Percentiles rank a stretch among this genome's conserved stretches.
Conservation (phyloP, 352 stramenopile species). For the Plasmopara viticola region DNA sequence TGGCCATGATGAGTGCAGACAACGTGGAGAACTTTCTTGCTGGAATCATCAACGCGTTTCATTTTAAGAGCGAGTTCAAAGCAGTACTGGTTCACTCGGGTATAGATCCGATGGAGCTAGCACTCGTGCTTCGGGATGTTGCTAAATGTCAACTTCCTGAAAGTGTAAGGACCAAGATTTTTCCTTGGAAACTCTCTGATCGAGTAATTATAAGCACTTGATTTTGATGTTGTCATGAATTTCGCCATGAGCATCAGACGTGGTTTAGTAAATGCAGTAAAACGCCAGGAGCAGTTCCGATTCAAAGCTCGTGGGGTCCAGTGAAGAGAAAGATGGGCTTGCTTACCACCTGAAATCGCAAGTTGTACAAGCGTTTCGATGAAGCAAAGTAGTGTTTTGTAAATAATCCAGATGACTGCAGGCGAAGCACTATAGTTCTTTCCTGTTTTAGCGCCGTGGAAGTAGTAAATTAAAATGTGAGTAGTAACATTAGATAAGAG, state of each 20-base stretch:
- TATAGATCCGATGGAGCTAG: slow-evolving; percentile 13
- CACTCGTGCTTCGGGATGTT: slow-evolving; percentile 5
- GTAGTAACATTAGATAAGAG: no score
- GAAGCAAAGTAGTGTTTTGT: no score
- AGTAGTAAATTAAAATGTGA: no score
- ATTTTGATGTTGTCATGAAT: background rate
- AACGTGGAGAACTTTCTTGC: slow-evolving; percentile 8
- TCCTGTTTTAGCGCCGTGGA: no score
- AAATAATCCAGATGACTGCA: no score
- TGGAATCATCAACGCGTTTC: slow-evolving; percentile 6
- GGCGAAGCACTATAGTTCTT: no score
- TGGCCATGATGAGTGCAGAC: background rate
- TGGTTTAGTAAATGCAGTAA: no score
- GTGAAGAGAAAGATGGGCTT: no score
- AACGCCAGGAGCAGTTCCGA: no score
- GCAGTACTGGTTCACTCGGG: slow-evolving; percentile 3
- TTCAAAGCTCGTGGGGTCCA: no score
- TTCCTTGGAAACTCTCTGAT: background rate
- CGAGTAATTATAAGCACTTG: slow-evolving; percentile 1
- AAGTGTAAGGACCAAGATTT: background rate
- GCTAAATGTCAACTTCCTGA: background rate
- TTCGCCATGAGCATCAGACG: background rate
- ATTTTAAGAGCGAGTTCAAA: slow-evolving; percentile 9
- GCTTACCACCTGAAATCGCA: no score
- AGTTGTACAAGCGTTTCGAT: no score